phyloP scores from a whole-genome alignment of 805 yeast genomes.

The Nadsonia fulvescens region DNA sequence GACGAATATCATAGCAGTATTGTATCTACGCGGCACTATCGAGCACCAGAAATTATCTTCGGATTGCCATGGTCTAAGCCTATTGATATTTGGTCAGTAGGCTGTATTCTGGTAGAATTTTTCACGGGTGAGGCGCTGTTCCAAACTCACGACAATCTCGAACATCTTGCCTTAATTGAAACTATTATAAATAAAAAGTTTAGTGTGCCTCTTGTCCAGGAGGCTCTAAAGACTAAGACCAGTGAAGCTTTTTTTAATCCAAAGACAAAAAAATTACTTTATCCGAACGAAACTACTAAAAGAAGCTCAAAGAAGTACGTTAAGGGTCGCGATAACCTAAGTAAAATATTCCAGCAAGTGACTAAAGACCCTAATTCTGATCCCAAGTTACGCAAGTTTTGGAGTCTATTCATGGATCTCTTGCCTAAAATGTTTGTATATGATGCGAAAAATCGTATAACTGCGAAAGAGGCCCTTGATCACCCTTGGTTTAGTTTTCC shows the following conservation, averaged over 20 bases:
- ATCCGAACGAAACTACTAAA: conserved; percentile 23
- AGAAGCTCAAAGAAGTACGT: conserved; percentile 19
- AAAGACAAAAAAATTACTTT: conserved; percentile 12
- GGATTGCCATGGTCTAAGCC: conserved; percentile 96
- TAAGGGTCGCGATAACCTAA: conserved; percentile 20
- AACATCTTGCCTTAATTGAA: conserved; percentile 92
- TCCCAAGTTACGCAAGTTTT: conserved; percentile 62
- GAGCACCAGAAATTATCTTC: conserved; percentile 91
- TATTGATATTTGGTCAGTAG: conserved; percentile 94
- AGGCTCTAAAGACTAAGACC: conserved; percentile 11
- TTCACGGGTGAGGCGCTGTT: conserved; percentile 89
- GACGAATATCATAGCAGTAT: conserved; percentile 87
- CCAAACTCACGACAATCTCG: conserved; percentile 85
- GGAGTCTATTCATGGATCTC: conserved; percentile 68
- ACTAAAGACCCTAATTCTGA: conserved; percentile 4
- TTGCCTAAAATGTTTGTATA: conserved; percentile 45
- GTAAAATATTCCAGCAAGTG: conserved; percentile 12
- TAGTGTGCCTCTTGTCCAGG: conserved; percentile 11
- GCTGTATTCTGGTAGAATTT: conserved; percentile 80
- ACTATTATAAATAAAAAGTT: conserved; percentile 40
- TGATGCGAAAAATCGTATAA: conserved; percentile 54
- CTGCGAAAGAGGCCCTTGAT: conserved; percentile 56
- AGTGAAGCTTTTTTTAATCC: conserved; percentile 17
- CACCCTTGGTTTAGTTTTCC: conserved; percentile 84
- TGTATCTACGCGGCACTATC: conserved; percentile 86